Percentiles rank a stretch among this genome's conserved stretches.
Conservation (phyloP, 805 yeast species). For the Myxozyma geophila region DNA sequence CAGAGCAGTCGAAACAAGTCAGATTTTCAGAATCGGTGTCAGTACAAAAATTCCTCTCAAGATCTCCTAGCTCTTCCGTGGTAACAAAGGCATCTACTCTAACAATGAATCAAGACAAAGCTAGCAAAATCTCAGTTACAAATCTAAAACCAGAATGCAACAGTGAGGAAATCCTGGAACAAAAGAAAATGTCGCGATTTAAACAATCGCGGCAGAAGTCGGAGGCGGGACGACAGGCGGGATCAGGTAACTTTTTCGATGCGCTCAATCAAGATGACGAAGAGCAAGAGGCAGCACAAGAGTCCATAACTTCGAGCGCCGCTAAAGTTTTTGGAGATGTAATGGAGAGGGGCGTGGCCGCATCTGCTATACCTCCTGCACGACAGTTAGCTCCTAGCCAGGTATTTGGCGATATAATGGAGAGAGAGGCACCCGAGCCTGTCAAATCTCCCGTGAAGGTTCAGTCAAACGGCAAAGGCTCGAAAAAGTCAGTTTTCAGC, state of each 20-base stretch:
- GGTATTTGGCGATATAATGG: no score
- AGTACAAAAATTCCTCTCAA: conserved; percentile 57
- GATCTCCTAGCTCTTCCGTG: conserved; percentile 26
- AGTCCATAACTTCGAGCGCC: neutral
- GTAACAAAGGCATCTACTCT: neutral
- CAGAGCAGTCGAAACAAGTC: conserved; percentile 46
- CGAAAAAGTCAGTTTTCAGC: no score
- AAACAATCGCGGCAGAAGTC: conserved; percentile 1
- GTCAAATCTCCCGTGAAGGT: no score
- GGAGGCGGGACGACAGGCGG: neutral
- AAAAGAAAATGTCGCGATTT: conserved; percentile 15
- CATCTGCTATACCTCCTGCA: no score
- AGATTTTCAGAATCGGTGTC: conserved; percentile 58
- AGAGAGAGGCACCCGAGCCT: no score
- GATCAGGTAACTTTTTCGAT: neutral
- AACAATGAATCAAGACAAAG: neutral
- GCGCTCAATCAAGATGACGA: neutral
- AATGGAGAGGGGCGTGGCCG: no score
- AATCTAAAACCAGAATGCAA: conserved; percentile 21
- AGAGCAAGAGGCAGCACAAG: neutral
- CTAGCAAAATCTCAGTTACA: neutral
- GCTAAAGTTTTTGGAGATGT: no score
- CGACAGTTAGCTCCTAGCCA: no score
- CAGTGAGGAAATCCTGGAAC: conserved; percentile 1
- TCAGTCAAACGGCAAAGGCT: no score